Percentiles rank a stretch among this genome's conserved stretches.
Evolutionary conservation across 768 basidiomycete species (phyloP).

Genomic region (Myochromella boudieri): DNA sequence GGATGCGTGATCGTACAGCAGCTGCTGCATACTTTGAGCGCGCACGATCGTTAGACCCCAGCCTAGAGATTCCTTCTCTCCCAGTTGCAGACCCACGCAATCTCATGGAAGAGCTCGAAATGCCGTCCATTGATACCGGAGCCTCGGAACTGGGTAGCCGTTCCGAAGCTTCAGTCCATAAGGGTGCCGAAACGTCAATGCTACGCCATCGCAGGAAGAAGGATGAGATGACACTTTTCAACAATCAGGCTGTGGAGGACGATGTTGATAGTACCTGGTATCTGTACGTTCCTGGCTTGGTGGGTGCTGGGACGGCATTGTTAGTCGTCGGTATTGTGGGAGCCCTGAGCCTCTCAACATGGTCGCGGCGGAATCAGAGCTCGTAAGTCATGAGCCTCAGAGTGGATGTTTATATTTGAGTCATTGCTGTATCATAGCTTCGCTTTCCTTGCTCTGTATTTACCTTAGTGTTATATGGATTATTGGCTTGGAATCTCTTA

Average conservation of each 20-base stretch:
- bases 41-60: conserved; percentile 57
- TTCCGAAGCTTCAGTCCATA: conserved; percentile 33
- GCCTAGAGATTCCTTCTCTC: conserved; percentile 68
- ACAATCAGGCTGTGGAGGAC: conserved; percentile 45
- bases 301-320: conserved; percentile 83
- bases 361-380: conserved; percentile 64
- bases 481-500: too few species aligned
- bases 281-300: conserved; percentile 72
- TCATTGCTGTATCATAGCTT: conserved; percentile 13
- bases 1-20: conserved; percentile 72
- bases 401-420: too few species aligned
- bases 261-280: conserved; percentile 79
- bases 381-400: too few species aligned
- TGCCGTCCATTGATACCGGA: conserved; percentile 64
- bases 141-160: conserved; percentile 35
- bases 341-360: conserved; percentile 70
- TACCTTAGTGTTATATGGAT: conserved; percentile 2
- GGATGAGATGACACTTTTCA: conserved; percentile 48
- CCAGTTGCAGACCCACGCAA: conserved; percentile 39
- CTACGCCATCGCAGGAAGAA: conserved; percentile 54
- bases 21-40: conserved; percentile 74
- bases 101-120: conserved; percentile 49
- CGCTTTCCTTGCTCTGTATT: conserved; percentile 8
- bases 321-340: conserved; percentile 79
- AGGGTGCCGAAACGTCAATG: conserved; percentile 36